A percentile compares a stretch with the other conserved stretches of the same genome.
Evolutionary conservation across 495 filamentous ascomycete genomes (phyloP).

Genomic region (Niebla homalea): DNA sequence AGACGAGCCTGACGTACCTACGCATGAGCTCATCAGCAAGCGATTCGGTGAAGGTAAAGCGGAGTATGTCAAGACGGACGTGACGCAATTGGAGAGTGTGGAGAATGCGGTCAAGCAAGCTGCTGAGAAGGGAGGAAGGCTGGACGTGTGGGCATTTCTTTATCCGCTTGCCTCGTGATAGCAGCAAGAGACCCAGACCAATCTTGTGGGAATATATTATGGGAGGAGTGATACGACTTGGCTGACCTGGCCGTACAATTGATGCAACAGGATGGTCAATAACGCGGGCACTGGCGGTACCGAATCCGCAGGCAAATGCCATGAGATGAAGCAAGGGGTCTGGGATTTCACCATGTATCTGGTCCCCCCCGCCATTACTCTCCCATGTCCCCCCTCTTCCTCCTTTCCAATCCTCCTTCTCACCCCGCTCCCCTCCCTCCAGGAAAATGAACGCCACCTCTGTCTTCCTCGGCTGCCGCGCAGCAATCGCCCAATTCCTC

Average conservation of each 20-base stretch:
- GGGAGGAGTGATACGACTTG: too few species aligned
- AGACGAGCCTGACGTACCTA: slow-evolving; percentile 22
- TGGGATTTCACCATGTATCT: slow-evolving; percentile 31
- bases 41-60: slow-evolving; percentile 25
- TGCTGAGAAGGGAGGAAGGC: slow-evolving; percentile 28
- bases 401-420: not conserved
- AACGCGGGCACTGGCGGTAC: slow-evolving; percentile 36
- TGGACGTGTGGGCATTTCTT: slow-evolving; percentile 32
- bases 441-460: slow-evolving; percentile 27
- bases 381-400: not conserved
- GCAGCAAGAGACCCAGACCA: too few species aligned
- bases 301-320: slow-evolving; percentile 19
- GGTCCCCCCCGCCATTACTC: not conserved
- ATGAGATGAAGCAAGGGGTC: slow-evolving; percentile 25
- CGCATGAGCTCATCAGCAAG: slow-evolving; percentile 27
- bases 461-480: slow-evolving; percentile 37
- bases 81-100: slow-evolving; percentile 25
- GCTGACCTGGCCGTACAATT: not conserved
- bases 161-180: too few species aligned
- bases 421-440: not conserved
- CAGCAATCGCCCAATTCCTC: slow-evolving; percentile 36
- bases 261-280: slow-evolving; percentile 29
- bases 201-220: too few species aligned
- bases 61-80: slow-evolving; percentile 33
- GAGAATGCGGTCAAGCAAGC: slow-evolving; percentile 23